Percentiles rank a stretch among this genome's conserved stretches.
Evolutionary conservation across 345 rosid species (phyloP).

Genomic region (Crucihimalaya himalaica): DNA sequence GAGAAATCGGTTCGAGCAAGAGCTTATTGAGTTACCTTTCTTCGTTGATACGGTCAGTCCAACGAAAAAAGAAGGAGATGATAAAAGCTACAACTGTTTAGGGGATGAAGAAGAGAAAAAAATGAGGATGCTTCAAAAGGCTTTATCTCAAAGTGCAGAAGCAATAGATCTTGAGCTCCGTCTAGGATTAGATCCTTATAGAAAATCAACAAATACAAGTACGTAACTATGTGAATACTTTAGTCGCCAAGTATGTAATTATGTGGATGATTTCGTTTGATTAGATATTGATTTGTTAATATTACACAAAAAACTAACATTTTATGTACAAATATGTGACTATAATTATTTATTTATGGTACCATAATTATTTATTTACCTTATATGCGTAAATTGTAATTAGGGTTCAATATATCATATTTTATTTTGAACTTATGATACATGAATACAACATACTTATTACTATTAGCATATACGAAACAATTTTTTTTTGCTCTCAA

Average conservation of each 20-base stretch:
- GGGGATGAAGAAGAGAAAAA: constrained; percentile 32
- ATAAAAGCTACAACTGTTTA: background rate
- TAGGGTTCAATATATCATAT: background rate
- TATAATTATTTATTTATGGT: background rate
- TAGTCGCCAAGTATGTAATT: background rate
- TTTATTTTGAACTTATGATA: background rate
- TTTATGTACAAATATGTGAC: too few species aligned
- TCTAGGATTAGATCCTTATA: constrained; percentile 38
- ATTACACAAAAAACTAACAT: constrained; percentile 20
- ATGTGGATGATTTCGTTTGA: constrained; percentile 26
- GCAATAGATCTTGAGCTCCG: constrained; percentile 44
- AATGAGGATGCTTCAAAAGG: background rate
- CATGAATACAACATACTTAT: background rate
- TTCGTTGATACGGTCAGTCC: constrained; percentile 23
- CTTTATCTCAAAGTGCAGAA: constrained; percentile 32
- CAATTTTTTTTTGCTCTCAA: too few species aligned
- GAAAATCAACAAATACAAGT: constrained; percentile 35
- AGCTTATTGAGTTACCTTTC: constrained; percentile 31
- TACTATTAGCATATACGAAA: too few species aligned
- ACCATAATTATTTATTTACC: constrained; percentile 1
- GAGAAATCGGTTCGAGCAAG: constrained; percentile 25
- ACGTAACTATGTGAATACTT: constrained; percentile 14
- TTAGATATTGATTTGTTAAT: constrained; percentile 19
- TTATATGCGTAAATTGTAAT: background rate
- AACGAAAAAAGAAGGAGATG: constrained; percentile 2